These are phyloP conservation scores for Tritrichomonas foetus DNA, from an alignment of 208 protist genomes.

Conservation along the genomic window DNA sequence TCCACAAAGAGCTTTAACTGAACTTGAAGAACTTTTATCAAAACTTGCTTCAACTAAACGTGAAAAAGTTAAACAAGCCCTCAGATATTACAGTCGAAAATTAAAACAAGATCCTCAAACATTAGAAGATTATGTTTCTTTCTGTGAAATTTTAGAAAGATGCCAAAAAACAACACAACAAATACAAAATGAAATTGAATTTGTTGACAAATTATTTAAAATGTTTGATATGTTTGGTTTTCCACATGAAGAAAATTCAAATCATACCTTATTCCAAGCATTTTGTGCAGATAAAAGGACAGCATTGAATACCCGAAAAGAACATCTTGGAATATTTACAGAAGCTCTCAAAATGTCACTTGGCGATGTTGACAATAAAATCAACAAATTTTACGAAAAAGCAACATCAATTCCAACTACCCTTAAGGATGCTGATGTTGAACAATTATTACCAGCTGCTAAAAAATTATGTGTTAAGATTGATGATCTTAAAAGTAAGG, in stretches of 20 bases:
- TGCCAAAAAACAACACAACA: background rate
- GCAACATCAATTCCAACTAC: background rate
- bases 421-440: background rate
- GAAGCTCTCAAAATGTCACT: background rate
- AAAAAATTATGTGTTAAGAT: conserved; percentile 6
- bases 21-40: background rate
- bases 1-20: background rate
- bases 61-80: background rate
- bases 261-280: background rate
- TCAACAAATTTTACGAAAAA: background rate
- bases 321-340: background rate
- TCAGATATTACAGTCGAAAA: background rate
- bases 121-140: background rate
- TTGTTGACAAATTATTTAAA: background rate
- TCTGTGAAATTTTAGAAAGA: background rate
- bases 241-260: background rate
- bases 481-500: background rate
- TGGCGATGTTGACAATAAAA: background rate
- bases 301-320: background rate
- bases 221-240: conserved; percentile 1
- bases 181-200: conserved; percentile 30
- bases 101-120: background rate
- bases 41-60: background rate
- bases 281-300: background rate
- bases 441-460: background rate